These are phyloP conservation scores for Calophaca sinica DNA, from an alignment of 306 rosid genomes.

Conservation along the genomic window DNA sequence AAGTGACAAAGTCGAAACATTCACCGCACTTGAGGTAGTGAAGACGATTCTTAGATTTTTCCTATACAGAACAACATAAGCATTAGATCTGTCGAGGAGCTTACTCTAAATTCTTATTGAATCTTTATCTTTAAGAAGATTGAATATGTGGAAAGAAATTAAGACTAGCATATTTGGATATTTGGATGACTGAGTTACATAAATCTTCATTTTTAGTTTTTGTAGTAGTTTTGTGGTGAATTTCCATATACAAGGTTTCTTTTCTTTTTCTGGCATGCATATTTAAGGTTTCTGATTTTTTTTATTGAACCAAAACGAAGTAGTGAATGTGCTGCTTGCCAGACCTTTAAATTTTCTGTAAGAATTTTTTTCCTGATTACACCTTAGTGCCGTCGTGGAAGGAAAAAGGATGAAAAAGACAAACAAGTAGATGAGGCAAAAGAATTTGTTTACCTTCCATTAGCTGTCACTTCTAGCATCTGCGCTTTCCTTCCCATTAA, in stretches of 20 bases:
- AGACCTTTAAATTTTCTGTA: too few relatives aligned
- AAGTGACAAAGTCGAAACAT: slow-evolving; percentile 28
- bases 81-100: slow-evolving; percentile 67
- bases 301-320: not conserved
- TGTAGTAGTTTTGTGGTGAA: slow-evolving; percentile 6
- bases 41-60: slow-evolving; percentile 88
- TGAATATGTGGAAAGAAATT: slow-evolving; percentile 18
- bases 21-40: slow-evolving; percentile 54
- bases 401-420: too few relatives aligned
- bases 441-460: too few relatives aligned
- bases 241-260: not conserved
- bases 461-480: too few relatives aligned
- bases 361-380: too few relatives aligned
- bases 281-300: not conserved
- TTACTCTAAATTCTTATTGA: slow-evolving; percentile 51
- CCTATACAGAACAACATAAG: slow-evolving; percentile 54
- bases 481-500: too few relatives aligned
- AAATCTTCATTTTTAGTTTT: not conserved
- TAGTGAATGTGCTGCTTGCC: not conserved
- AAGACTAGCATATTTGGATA: not conserved
- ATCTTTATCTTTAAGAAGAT: slow-evolving; percentile 2
- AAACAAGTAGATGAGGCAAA: too few relatives aligned
- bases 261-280: not conserved
- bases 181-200: not conserved
- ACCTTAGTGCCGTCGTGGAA: too few relatives aligned